These are phyloP conservation scores for Sporisorium exsertum DNA, from an alignment of 1,284 basidiomycete species.

Conservation along the genomic window DNA sequence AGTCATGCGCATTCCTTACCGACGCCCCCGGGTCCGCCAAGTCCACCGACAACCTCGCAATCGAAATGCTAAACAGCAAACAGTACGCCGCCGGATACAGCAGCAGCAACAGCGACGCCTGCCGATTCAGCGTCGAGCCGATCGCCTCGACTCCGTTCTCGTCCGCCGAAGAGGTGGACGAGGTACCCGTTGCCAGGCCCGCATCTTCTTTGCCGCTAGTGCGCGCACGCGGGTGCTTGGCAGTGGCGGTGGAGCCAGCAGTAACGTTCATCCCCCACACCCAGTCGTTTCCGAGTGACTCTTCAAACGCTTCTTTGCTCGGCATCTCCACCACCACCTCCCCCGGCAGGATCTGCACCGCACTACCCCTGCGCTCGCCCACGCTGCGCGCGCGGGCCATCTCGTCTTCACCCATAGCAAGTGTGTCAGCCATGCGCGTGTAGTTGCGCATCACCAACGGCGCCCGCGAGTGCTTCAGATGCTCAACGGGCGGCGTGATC, in stretches of 20 bases:
- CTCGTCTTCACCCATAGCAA: conserved; percentile 44
- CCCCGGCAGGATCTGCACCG: conserved; percentile 41
- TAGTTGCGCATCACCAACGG: conserved; percentile 11
- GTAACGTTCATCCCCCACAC: conserved; percentile 59
- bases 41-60: conserved; percentile 53
- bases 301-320: conserved; percentile 49
- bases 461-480: conserved; percentile 48
- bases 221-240: not conserved
- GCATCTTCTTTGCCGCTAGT: not conserved
- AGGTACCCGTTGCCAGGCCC: conserved; percentile 27
- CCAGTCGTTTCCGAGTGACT: conserved; percentile 48
- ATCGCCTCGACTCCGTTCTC: conserved; percentile 57
- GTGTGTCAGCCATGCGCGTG: conserved; percentile 35
- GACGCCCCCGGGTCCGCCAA: conserved; percentile 31
- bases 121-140: conserved; percentile 60
- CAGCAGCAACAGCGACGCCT: conserved; percentile 56
- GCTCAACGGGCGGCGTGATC: conserved; percentile 58
- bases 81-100: conserved; percentile 60
- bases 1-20: conserved; percentile 33
- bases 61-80: conserved; percentile 57
- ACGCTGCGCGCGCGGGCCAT: conserved; percentile 20
- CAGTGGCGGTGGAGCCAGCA: not conserved
- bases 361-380: conserved; percentile 24
- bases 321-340: conserved; percentile 47
- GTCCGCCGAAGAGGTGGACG: conserved; percentile 31